phyloP scores from a whole-genome alignment of 495 filamentous ascomycete genomes.

The Neurospora sp. region DNA sequence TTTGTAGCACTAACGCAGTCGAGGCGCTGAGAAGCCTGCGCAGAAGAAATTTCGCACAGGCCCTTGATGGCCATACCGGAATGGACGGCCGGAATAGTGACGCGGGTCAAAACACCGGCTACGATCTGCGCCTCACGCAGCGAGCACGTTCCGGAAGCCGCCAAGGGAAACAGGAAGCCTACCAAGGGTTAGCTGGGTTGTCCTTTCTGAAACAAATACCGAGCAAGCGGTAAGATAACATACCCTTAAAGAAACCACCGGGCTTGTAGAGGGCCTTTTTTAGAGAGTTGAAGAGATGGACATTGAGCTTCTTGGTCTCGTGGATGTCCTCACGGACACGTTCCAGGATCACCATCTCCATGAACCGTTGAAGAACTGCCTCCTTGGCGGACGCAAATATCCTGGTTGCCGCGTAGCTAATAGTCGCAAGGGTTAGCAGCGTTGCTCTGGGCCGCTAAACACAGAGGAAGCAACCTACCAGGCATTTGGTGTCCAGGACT shows the following conservation, averaged over 20 bases:
- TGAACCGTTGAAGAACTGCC: constrained; percentile 63
- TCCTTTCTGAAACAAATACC: neutral
- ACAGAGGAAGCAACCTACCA: constrained; percentile 5
- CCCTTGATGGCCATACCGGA: constrained; percentile 85
- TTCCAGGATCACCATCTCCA: constrained; percentile 72
- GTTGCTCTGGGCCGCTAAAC: neutral
- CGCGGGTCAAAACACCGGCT: constrained; percentile 66
- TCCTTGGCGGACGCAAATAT: constrained; percentile 82
- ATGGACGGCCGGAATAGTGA: constrained; percentile 75
- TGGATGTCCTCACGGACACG: constrained; percentile 70
- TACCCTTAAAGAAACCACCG: constrained; percentile 92
- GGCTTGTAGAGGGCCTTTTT: constrained; percentile 95
- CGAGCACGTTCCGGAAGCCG: constrained; percentile 66
- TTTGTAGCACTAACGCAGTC: constrained; percentile 81
- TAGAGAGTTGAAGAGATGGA: constrained; percentile 85
- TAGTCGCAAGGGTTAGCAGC: constrained; percentile 23
- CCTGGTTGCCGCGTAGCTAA: constrained; percentile 69
- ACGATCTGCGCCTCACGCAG: constrained; percentile 87
- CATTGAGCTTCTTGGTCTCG: constrained; percentile 84
- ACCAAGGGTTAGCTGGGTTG: neutral
- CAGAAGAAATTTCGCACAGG: constrained; percentile 85
- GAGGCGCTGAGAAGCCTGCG: constrained; percentile 58
- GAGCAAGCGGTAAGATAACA: neutral
- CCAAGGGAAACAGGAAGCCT: constrained; percentile 74
- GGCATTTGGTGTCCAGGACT: constrained; percentile 56